Percentiles rank a stretch among this genome's conserved stretches.
Conservation (phyloP, 2,329 filamentous ascomycete genomes). For the Penicillium sp. region DNA sequence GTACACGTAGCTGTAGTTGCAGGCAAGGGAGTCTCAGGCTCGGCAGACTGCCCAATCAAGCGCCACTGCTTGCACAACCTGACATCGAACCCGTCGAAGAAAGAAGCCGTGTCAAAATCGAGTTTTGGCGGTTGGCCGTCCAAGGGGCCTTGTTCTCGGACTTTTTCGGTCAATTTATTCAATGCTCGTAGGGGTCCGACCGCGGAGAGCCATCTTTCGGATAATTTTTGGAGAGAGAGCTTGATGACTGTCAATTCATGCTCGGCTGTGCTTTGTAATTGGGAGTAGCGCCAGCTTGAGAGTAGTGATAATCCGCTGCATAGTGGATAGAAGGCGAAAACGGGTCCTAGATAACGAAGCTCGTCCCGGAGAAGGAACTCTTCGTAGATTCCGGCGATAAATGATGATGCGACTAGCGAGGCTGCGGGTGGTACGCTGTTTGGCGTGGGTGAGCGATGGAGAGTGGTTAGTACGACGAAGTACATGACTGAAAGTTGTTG, state of each 20-base stretch:
- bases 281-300: slow-evolving; percentile 45
- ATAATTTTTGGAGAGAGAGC: slow-evolving; percentile 37
- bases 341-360: slow-evolving; percentile 48
- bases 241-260: slow-evolving; percentile 35
- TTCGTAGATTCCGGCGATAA: slow-evolving; percentile 51
- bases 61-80: slow-evolving; percentile 34
- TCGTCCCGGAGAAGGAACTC: slow-evolving; percentile 51
- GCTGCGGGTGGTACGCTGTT: slow-evolving; percentile 43
- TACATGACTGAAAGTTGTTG: slow-evolving; percentile 47
- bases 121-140: slow-evolving; percentile 26
- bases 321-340: slow-evolving; percentile 51
- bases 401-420: slow-evolving; percentile 50
- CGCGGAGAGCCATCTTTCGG: slow-evolving; percentile 36
- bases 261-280: slow-evolving; percentile 35
- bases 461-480: slow-evolving; percentile 47
- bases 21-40: slow-evolving; percentile 6
- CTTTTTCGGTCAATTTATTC: slow-evolving; percentile 35
- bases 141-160: slow-evolving; percentile 30
- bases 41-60: slow-evolving; percentile 26
- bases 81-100: slow-evolving; percentile 34
- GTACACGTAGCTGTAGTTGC: slow-evolving; percentile 22
- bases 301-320: slow-evolving; percentile 49
- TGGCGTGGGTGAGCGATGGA: slow-evolving; percentile 44
- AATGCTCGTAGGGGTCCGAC: slow-evolving; percentile 32
- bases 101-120: slow-evolving; percentile 28